Percentiles rank a stretch among this genome's conserved stretches.
These are phyloP conservation scores for Centaurea solstitialis DNA, from an alignment of 129 eudicot species.

Conservation along the genomic window DNA sequence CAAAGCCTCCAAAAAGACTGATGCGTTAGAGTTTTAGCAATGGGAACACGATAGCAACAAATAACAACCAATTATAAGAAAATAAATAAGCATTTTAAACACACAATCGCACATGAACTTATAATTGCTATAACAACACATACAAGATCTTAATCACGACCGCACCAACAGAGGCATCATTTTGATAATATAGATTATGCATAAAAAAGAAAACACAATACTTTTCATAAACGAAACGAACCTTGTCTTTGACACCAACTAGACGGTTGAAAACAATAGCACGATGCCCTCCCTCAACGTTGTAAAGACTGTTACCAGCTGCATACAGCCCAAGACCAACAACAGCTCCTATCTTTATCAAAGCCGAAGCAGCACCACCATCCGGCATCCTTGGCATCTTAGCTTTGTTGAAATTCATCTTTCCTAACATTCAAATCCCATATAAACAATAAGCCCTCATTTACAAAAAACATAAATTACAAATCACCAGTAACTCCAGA, in stretches of 20 bases:
- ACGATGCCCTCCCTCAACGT: conserved; percentile 77
- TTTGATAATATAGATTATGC: not conserved
- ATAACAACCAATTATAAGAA: too few relatives aligned
- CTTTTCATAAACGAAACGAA: not conserved
- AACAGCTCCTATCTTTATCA: conserved; percentile 54
- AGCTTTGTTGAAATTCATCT: conserved; percentile 53
- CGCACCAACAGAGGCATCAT: not conserved
- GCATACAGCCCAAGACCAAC: conserved; percentile 65
- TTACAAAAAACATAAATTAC: not conserved
- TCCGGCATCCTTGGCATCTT: conserved; percentile 62
- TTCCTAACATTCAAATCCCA: conserved; percentile 16
- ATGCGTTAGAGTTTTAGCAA: too few relatives aligned
- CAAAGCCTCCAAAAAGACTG: too few relatives aligned
- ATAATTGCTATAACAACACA: not conserved
- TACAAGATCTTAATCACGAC: not conserved
- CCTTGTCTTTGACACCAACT: conserved; percentile 74
- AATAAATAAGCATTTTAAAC: not conserved
- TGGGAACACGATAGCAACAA: too few relatives aligned
- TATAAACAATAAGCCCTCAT: conserved; percentile 1
- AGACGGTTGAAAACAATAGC: conserved; percentile 72
- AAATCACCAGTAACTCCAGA: not conserved
- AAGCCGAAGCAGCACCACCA: conserved; percentile 57
- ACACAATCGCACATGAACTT: not conserved
- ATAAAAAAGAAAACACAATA: not conserved
- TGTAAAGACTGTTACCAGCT: conserved; percentile 55